Conservation (phyloP, 768 basidiomycete species). For the Coprinellus micaceus region DNA sequence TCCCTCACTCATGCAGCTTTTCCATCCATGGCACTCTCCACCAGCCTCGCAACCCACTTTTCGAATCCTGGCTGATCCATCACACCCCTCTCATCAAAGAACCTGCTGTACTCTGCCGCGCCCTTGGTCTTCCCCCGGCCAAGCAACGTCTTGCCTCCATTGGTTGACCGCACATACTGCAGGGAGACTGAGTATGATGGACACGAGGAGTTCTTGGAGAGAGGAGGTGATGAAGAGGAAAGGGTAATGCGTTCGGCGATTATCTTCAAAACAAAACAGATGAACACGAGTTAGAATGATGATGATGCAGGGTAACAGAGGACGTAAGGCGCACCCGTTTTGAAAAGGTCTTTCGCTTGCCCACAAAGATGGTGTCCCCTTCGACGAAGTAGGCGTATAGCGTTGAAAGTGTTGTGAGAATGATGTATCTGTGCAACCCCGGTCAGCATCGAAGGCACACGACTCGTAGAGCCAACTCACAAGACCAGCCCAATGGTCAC, state of each 20-base stretch:
- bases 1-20: slow-evolving; percentile 44
- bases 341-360: slow-evolving; percentile 85
- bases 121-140: slow-evolving; percentile 61
- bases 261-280: slow-evolving; percentile 47
- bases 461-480: slow-evolving; percentile 42
- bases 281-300: background rate
- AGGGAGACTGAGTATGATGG: slow-evolving; percentile 68
- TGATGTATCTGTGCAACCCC: slow-evolving; percentile 54
- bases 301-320: background rate
- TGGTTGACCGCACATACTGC: slow-evolving; percentile 74
- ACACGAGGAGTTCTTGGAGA: slow-evolving; percentile 33
- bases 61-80: slow-evolving; percentile 77
- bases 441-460: slow-evolving; percentile 2
- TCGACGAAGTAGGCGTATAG: slow-evolving; percentile 87
- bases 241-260: slow-evolving; percentile 87
- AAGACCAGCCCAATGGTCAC: slow-evolving; percentile 75
- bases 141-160: slow-evolving; percentile 82
- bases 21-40: slow-evolving; percentile 71
- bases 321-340: slow-evolving; percentile 62
- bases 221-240: slow-evolving; percentile 62
- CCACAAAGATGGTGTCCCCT: slow-evolving; percentile 79
- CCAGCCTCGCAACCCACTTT: slow-evolving; percentile 71
- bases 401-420: slow-evolving; percentile 68
- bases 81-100: slow-evolving; percentile 78
- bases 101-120: slow-evolving; percentile 57